phyloP scores from a whole-genome alignment of 2,329 filamentous ascomycete genomes.

The Phaeosphaeria sp. region DNA sequence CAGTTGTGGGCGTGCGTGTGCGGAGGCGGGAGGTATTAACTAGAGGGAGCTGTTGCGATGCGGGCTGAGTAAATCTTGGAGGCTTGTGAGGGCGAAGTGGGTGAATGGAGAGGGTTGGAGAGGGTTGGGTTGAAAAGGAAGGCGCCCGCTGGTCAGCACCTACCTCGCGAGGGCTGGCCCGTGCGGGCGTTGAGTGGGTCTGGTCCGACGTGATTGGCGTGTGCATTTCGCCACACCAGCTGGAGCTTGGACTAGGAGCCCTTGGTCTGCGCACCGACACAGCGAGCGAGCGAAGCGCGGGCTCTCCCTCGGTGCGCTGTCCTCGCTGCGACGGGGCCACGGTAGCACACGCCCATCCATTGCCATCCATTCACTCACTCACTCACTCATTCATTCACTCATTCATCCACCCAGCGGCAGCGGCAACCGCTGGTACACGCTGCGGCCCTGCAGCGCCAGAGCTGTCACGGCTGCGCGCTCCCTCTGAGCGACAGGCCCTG shows the following conservation, averaged over 20 bases:
- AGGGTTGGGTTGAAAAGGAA: slow-evolving; percentile 17
- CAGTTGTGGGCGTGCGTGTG: slow-evolving; percentile 15
- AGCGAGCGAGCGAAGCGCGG: neutral
- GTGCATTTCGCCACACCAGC: slow-evolving; percentile 3
- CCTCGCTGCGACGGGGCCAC: neutral
- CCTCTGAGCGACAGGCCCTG: neutral
- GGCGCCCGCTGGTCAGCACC: slow-evolving; percentile 17
- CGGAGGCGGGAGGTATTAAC: slow-evolving; percentile 26
- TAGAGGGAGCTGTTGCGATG: slow-evolving; percentile 22
- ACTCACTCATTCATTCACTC: neutral
- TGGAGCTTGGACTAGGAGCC: neutral
- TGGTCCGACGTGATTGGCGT: neutral
- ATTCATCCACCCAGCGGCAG: neutral
- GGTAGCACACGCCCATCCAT: neutral
- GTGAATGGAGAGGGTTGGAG: slow-evolving; percentile 13
- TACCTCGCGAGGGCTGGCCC: neutral
- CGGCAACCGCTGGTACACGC: neutral
- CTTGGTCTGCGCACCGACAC: too few species aligned
- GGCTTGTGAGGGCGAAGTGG: slow-evolving; percentile 19
- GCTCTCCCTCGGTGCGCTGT: slow-evolving; percentile 4
- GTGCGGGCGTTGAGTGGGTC: neutral
- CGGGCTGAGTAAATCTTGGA: slow-evolving; percentile 29
- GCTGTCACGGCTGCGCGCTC: neutral
- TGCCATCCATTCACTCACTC: neutral
- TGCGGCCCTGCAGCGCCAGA: neutral